phyloP scores from a whole-genome alignment of 495 filamentous ascomycete genomes.

The Penicillium manginii region DNA sequence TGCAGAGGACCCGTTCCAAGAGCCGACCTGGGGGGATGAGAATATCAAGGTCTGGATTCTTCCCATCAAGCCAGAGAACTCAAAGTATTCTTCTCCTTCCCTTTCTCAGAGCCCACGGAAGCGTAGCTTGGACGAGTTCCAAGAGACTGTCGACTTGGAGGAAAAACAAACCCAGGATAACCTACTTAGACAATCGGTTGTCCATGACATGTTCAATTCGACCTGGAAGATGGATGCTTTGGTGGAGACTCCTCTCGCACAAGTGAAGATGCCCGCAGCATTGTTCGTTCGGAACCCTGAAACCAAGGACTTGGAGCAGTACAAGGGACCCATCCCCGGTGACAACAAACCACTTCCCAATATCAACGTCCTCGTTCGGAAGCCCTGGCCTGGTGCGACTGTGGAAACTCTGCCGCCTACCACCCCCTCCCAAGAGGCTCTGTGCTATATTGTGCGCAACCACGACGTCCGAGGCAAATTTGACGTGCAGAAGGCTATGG shows the following conservation, averaged over 20 bases:
- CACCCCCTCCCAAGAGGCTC: conserved; percentile 61
- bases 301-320: conserved; percentile 67
- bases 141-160: conserved; percentile 30
- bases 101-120: conserved; percentile 54
- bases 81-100: conserved; percentile 6
- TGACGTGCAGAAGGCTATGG: conserved; percentile 60
- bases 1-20: conserved; percentile 40
- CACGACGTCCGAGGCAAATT: conserved; percentile 83
- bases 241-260: conserved; percentile 60
- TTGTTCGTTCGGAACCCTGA: conserved; percentile 68
- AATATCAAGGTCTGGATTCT: conserved; percentile 85
- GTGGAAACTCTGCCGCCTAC: conserved; percentile 68
- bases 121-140: conserved; percentile 63
- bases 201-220: conserved; percentile 82
- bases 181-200: conserved; percentile 59
- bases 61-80: conserved; percentile 48
- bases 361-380: conserved; percentile 73
- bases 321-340: conserved; percentile 66
- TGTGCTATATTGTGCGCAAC: conserved; percentile 83
- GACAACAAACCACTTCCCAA: conserved; percentile 54
- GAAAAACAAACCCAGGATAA: conserved; percentile 43
- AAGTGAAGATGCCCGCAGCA: conserved; percentile 68
- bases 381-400: conserved; percentile 81
- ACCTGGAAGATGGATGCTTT: conserved; percentile 73
- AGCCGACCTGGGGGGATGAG: conserved; percentile 73